Evolutionary conservation across 352 stramenopile species (phyloP).

Genomic region (Phytophthora tubulina): DNA sequence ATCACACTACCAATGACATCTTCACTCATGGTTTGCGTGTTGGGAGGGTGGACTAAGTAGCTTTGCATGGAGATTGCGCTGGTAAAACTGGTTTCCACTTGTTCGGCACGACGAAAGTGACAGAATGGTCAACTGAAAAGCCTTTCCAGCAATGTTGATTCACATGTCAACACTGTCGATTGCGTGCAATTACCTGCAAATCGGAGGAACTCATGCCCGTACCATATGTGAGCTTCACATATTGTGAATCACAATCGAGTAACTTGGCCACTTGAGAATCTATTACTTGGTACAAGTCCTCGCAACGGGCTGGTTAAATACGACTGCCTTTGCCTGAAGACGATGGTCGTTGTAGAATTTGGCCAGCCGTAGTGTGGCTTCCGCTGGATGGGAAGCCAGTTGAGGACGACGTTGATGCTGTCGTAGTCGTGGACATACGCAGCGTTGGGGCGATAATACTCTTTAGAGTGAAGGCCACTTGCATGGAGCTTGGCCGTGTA

Average conservation of each 20-base stretch:
- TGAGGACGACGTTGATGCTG: slow-evolving; percentile 29
- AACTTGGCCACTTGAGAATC: too few relatives aligned
- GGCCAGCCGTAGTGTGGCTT: slow-evolving; percentile 14
- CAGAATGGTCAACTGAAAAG: background rate
- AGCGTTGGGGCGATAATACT: slow-evolving; percentile 74
- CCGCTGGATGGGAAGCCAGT: slow-evolving; percentile 19
- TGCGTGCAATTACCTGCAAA: background rate
- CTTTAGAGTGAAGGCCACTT: slow-evolving; percentile 79
- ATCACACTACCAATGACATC: background rate
- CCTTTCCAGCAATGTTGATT: background rate
- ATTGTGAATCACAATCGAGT: background rate
- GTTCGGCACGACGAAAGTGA: background rate
- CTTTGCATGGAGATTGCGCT: background rate
- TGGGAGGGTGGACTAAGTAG: slow-evolving; percentile 5
- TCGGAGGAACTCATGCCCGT: background rate
- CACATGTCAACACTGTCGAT: background rate
- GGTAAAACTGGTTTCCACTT: background rate
- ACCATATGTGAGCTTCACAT: slow-evolving; percentile 3
- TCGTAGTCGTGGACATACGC: slow-evolving; percentile 38
- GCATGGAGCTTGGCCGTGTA: slow-evolving; percentile 68
- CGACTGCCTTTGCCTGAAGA: slow-evolving; percentile 23
- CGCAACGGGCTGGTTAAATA: slow-evolving; percentile 12
- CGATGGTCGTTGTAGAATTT: slow-evolving; percentile 21
- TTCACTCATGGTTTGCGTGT: slow-evolving; percentile 3
- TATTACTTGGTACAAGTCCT: background rate